Evolutionary conservation across 2,329 filamentous ascomycete genomes (phyloP).

Genomic region (Hypoxylon sp.): DNA sequence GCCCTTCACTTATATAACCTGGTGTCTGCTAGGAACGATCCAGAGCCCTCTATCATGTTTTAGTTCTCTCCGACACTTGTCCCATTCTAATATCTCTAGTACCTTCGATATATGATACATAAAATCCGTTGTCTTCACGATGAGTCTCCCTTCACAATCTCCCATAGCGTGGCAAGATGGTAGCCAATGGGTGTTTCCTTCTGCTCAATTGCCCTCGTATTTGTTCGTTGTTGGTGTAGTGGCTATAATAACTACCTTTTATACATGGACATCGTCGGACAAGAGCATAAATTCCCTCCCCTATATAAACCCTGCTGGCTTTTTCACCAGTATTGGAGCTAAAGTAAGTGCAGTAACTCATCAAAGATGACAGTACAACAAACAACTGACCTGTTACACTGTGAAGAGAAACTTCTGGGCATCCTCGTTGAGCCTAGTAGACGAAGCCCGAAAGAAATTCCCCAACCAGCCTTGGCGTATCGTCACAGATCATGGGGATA

Average conservation of each 20-base stretch:
- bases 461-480: constrained; percentile 28
- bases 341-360: constrained; percentile 16
- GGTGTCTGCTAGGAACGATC: background rate
- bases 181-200: constrained; percentile 3
- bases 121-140: background rate
- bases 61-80: background rate
- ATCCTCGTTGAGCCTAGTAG: constrained; percentile 5
- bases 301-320: constrained; percentile 14
- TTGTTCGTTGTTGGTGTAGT: constrained; percentile 9
- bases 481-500: constrained; percentile 28
- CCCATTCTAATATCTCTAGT: background rate
- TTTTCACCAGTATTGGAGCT: constrained; percentile 40
- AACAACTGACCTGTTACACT: background rate
- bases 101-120: background rate
- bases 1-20: background rate
- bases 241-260: constrained; percentile 4
- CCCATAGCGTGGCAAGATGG: constrained; percentile 7
- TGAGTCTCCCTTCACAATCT: constrained; percentile 19
- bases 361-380: too few relatives aligned
- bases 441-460: constrained; percentile 21
- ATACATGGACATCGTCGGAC: constrained; percentile 7
- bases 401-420: constrained; percentile 17
- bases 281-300: constrained; percentile 13
- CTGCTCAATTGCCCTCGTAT: constrained; percentile 9
- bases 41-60: background rate